Conservation (phyloP, 108 stramenopile species). For the Skeletonema costatum region DNA sequence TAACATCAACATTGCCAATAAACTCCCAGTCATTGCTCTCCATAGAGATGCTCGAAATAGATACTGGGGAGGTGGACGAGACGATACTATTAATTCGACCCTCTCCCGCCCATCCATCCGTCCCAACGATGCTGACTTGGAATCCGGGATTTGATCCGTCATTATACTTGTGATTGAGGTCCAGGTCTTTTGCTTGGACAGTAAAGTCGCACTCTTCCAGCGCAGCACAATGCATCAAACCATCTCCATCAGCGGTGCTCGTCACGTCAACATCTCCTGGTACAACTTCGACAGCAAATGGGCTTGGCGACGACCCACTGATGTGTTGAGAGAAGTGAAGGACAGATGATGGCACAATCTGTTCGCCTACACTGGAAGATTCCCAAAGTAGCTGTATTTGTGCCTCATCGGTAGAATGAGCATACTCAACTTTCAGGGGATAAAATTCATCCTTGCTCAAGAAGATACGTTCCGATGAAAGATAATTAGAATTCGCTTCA, state of each 20-base stretch:
- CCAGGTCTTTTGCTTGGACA: slow-evolving; percentile 57
- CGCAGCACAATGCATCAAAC: slow-evolving; percentile 56
- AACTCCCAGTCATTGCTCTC: slow-evolving; percentile 32
- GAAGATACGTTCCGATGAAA: not conserved
- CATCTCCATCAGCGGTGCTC: slow-evolving; percentile 56
- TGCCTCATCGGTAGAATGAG: slow-evolving; percentile 52
- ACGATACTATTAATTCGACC: slow-evolving; percentile 58
- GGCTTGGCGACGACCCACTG: slow-evolving; percentile 24
- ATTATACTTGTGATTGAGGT: slow-evolving; percentile 63
- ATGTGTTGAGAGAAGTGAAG: slow-evolving; percentile 66
- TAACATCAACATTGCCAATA: slow-evolving; percentile 21
- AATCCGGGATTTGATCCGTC: slow-evolving; percentile 54
- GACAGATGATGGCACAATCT: slow-evolving; percentile 48
- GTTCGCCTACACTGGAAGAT: slow-evolving; percentile 8
- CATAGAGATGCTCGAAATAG: not conserved
- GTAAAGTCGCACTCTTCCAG: slow-evolving; percentile 59
- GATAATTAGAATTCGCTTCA: slow-evolving; percentile 3
- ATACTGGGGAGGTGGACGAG: slow-evolving; percentile 7
- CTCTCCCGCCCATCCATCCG: slow-evolving; percentile 70
- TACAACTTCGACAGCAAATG: slow-evolving; percentile 32
- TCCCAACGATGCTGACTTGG: slow-evolving; percentile 58
- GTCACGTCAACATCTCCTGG: slow-evolving; percentile 29
- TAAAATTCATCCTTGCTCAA: slow-evolving; percentile 44
- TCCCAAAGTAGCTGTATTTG: slow-evolving; percentile 54
- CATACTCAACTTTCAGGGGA: slow-evolving; percentile 52